Evolutionary conservation across 1,284 basidiomycete species (phyloP), one percentile per base, ranked within the genome.

Genomic region (Sanghuangporus sanghuang): DNA sequence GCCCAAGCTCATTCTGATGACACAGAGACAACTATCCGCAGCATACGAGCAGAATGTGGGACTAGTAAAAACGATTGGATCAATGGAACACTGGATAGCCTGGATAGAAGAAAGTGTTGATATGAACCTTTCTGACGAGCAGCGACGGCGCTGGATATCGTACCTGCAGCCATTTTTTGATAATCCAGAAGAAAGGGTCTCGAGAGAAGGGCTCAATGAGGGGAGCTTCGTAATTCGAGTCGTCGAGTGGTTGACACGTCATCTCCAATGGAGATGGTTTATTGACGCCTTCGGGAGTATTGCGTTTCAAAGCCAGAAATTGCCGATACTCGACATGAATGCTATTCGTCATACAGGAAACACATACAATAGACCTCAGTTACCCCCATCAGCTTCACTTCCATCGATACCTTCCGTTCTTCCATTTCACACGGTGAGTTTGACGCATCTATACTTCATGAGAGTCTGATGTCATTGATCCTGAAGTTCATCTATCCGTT

Each of bases 401-500:
- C 80, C 81, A 5, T 72, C 73, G 7, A 73, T 84, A 1, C 83
- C 85, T 1, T 79, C 81, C 9, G 81, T 86, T 40, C 70, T 87
- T 18, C 85, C 85, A 1, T 86, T 87, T 71, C 81, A 84, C 68
- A 85, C 79, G 66, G 80, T 81, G 65, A 63, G 77, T 67, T 18
- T 39, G 8, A 39, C 48, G 11, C 58, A 23, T 16, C 11, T 18
- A 8, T 60, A 27, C 35, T 59, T 2, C 42, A 42, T 48, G 14
- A 44, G 32, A 57, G 35, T 18, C 63, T 32, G 23, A 66, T 39
- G 27, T 57, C n/a, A 42, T 54, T 9, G 16, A 8, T n/a, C 14
- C 27, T 38, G 32, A 64, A 84, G 74, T 87, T 87, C 71, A 84
- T 82, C 5, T 81, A 84, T 64, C 81, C 84, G 4, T 70, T 86